These are phyloP conservation scores for Fusarium pseudograminearum DNA, from an alignment of 2,329 filamentous ascomycete genomes.

Conservation along the genomic window DNA sequence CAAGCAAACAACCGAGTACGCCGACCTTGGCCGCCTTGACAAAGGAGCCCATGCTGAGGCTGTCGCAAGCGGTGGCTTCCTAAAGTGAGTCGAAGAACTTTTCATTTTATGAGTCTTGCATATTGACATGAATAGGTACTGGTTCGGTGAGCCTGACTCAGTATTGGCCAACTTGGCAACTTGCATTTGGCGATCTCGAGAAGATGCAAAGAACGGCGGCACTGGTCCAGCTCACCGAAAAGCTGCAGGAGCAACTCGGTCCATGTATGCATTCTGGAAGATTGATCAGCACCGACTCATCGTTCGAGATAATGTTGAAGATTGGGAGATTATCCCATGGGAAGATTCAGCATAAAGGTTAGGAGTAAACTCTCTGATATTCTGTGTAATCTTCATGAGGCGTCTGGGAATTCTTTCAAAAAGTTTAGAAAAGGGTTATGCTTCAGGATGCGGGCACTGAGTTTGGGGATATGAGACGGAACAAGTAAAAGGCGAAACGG, in stretches of 20 bases:
- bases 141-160: conserved; percentile 82
- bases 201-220: conserved; percentile 70
- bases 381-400: neutral
- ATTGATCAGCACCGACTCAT: conserved; percentile 78
- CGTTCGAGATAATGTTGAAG: conserved; percentile 72
- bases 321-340: conserved; percentile 75
- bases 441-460: neutral
- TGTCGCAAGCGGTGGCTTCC: conserved; percentile 79
- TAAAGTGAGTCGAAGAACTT: conserved; percentile 69
- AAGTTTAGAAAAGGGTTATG: neutral
- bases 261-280: conserved; percentile 73
- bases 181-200: conserved; percentile 72
- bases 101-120: neutral
- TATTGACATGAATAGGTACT: conserved; percentile 70
- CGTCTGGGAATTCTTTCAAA: conserved; percentile 4
- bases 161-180: conserved; percentile 85
- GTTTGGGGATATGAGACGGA: neutral
- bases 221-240: conserved; percentile 70
- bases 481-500: conserved; percentile 8
- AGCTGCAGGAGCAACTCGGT: conserved; percentile 74
- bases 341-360: conserved; percentile 35
- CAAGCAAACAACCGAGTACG: conserved; percentile 73
- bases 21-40: conserved; percentile 78
- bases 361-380: neutral
- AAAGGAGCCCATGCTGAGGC: conserved; percentile 85